Percentiles rank a stretch among this genome's conserved stretches.
Evolutionary conservation across 352 stramenopile genomes (phyloP).

Genomic region (Globisporangium mamillatum): DNA sequence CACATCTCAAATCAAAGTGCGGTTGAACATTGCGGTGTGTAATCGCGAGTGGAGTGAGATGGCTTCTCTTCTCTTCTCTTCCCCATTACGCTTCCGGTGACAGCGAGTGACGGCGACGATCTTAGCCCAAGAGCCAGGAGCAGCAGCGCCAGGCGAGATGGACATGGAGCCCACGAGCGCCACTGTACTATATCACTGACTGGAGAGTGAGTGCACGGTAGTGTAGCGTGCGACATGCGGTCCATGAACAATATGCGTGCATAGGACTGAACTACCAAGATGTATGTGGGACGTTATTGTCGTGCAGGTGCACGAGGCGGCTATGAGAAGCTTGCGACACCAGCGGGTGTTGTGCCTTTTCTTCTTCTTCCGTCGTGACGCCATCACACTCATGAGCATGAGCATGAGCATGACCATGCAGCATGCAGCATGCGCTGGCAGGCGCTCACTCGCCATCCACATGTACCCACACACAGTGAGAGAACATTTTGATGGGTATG

Average conservation of each 20-base stretch:
- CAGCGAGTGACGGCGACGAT: constrained; percentile 1
- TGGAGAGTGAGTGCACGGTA: background rate
- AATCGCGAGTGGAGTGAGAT: constrained; percentile 8
- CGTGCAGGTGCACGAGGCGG: background rate
- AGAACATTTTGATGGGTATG: background rate
- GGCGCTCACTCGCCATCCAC: background rate
- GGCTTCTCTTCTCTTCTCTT: background rate
- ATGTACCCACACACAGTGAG: background rate
- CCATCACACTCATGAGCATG: background rate
- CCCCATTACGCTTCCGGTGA: background rate
- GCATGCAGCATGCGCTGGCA: background rate
- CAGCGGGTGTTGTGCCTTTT: background rate
- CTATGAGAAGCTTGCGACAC: background rate
- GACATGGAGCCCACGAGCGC: background rate
- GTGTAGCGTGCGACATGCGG: constrained; percentile 2
- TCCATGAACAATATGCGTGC: background rate
- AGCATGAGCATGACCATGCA: too few species aligned
- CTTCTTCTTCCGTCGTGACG: background rate
- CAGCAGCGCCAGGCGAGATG: background rate
- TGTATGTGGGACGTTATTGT: background rate
- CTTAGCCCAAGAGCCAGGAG: background rate
- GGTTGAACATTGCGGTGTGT: constrained; percentile 8
- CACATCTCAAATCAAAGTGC: constrained; percentile 1
- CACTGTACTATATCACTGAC: background rate
- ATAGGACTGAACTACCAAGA: background rate